Conservation (phyloP, 805 yeast species). For the Candida adriatica region DNA sequence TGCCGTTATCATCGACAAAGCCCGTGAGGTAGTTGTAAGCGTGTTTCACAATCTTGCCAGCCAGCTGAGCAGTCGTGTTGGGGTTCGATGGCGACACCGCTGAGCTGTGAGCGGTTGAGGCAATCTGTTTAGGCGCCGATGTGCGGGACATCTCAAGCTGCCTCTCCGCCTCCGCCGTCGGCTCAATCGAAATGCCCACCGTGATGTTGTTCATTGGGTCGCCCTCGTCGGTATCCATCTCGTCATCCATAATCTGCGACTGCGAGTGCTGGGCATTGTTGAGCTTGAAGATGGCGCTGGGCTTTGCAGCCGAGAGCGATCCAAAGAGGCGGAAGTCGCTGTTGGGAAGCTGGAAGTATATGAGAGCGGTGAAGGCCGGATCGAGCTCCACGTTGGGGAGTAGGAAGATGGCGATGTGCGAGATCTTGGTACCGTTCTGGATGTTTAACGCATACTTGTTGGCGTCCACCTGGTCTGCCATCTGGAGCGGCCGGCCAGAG, state of each 20-base stretch:
- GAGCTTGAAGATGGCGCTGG: slow-evolving; percentile 86
- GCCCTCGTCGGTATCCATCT: slow-evolving; percentile 25
- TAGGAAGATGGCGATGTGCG: slow-evolving; percentile 78
- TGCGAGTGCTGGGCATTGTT: slow-evolving; percentile 36
- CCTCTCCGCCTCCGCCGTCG: slow-evolving; percentile 56
- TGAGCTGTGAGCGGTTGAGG: slow-evolving; percentile 19
- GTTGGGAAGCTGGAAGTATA: slow-evolving; percentile 68
- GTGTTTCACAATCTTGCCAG: slow-evolving; percentile 83
- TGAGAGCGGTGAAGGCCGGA: slow-evolving; percentile 68
- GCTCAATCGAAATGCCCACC: slow-evolving; percentile 90
- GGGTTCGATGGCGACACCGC: slow-evolving; percentile 31
- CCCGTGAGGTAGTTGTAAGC: slow-evolving; percentile 89
- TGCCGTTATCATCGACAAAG: slow-evolving; percentile 74
- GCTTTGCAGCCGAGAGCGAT: slow-evolving; percentile 57
- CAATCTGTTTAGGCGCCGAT: slow-evolving; percentile 14
- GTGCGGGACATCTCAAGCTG: slow-evolving; percentile 38
- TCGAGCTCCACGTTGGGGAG: slow-evolving; percentile 78
- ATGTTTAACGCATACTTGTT: slow-evolving; percentile 61
- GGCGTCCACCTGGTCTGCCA: slow-evolving; percentile 61
- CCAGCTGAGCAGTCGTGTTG: slow-evolving; percentile 50
- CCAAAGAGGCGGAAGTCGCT: slow-evolving; percentile 62
- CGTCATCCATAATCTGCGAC: slow-evolving; percentile 40
- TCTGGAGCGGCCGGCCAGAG: slow-evolving; percentile 57
- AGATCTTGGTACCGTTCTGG: slow-evolving; percentile 55
- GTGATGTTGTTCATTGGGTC: slow-evolving; percentile 28